Conservation (phyloP, 139 green algal genomes). For the Chlorella ohadii region DNA sequence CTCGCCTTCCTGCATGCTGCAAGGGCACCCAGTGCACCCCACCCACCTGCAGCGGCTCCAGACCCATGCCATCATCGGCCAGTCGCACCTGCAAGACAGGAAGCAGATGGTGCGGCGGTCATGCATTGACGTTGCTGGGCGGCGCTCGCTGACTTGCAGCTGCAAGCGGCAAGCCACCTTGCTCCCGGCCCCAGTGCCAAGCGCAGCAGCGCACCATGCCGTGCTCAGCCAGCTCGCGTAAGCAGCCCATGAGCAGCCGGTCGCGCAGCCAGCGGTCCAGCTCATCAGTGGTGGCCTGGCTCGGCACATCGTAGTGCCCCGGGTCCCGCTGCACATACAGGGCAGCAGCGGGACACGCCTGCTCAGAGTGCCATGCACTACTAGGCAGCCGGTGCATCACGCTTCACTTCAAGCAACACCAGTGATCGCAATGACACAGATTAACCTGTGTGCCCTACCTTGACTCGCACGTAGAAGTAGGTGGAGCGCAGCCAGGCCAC, state of each 20-base stretch:
- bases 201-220: constrained; percentile 57
- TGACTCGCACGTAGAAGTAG: constrained; percentile 82
- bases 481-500: constrained; percentile 84
- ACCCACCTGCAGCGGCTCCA: constrained; percentile 66
- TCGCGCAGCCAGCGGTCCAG: constrained; percentile 62
- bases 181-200: background rate
- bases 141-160: too few relatives aligned
- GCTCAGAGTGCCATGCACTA: too few relatives aligned
- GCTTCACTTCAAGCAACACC: too few relatives aligned
- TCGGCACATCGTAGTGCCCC: constrained; percentile 45
- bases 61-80: constrained; percentile 61
- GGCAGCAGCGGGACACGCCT: too few relatives aligned
- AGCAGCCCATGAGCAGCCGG: constrained; percentile 61
- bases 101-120: background rate
- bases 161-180: too few relatives aligned
- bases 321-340: constrained; percentile 29
- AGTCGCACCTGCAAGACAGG: constrained; percentile 44
- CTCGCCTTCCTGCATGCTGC: too few relatives aligned
- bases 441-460: too few relatives aligned
- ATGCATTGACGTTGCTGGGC: too few relatives aligned
- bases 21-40: too few relatives aligned
- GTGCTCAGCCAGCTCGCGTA: constrained; percentile 65
- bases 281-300: constrained; percentile 13
- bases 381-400: too few relatives aligned
- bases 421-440: too few relatives aligned